Evolutionary conservation across 768 basidiomycete species (phyloP).

Genomic region (Psilocybe subaeruginosa): DNA sequence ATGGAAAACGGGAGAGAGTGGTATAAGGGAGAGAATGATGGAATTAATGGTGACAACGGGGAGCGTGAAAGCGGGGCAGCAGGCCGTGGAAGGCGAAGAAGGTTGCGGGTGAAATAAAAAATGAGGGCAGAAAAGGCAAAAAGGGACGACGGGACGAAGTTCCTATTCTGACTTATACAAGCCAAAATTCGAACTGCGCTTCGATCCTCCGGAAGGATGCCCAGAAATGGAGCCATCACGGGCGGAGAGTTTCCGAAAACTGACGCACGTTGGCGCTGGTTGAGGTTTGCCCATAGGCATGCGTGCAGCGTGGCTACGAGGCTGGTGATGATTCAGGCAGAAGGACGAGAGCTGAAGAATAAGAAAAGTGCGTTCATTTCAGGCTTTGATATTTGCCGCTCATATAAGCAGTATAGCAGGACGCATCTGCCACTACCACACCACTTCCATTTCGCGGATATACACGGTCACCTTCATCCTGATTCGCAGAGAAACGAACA

Average conservation of each 20-base stretch:
- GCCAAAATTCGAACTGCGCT: conserved; percentile 13
- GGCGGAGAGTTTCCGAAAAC: background rate
- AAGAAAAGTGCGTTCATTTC: too few species aligned
- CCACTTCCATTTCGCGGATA: too few species aligned
- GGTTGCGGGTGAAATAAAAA: background rate
- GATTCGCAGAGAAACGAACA: too few species aligned
- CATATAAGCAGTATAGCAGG: too few species aligned
- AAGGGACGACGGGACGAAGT: conserved; percentile 1
- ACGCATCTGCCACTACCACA: too few species aligned
- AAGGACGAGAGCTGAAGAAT: too few species aligned
- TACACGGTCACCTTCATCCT: too few species aligned
- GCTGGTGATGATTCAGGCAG: background rate
- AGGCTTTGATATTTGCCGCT: too few species aligned
- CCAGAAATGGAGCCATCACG: conserved; percentile 11
- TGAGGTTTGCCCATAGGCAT: background rate
- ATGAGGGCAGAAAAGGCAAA: background rate
- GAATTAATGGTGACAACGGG: background rate
- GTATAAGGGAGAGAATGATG: conserved; percentile 8
- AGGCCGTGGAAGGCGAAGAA: background rate
- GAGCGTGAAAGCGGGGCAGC: too few species aligned
- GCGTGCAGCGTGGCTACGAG: background rate
- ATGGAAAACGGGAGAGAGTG: conserved; percentile 4
- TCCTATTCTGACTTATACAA: background rate
- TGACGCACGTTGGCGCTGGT: background rate
- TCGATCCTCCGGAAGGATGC: background rate